A percentile compares a stretch with the other conserved stretches of the same genome.
Evolutionary conservation across 148 eudicot species (phyloP).

Genomic region (Fallopia convolvulus): DNA sequence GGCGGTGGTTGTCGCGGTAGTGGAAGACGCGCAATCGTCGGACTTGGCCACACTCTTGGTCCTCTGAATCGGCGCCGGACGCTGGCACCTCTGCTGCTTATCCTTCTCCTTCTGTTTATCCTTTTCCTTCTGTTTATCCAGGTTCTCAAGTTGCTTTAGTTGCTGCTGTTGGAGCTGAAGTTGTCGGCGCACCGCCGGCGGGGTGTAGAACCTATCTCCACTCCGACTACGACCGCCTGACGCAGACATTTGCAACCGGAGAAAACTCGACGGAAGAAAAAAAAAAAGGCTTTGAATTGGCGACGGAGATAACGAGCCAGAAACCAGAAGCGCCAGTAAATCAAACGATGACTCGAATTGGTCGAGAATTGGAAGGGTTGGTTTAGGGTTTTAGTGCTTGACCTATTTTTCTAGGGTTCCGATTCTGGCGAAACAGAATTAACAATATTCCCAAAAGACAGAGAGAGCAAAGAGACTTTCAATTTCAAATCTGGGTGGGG

Average conservation of each 20-base stretch:
- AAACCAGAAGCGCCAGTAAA: not conserved
- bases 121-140: conserved; percentile 10
- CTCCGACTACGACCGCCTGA: conserved; percentile 40
- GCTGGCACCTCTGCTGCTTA: conserved; percentile 13
- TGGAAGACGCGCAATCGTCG: conserved; percentile 28
- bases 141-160: conserved; percentile 15
- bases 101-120: conserved; percentile 15
- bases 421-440: conserved; percentile 4
- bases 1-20: conserved; percentile 17
- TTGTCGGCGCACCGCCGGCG: conserved; percentile 60
- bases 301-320: not conserved
- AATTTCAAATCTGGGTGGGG: no score
- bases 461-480: no score
- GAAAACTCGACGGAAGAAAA: not conserved
- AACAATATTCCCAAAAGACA: conserved; percentile 2
- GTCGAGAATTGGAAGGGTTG: not conserved
- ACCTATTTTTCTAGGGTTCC: conserved; percentile 11
- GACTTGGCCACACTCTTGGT: conserved; percentile 22
- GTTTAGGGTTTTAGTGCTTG: conserved; percentile 8
- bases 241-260: conserved; percentile 28
- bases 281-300: not conserved
- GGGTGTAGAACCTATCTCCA: conserved; percentile 59
- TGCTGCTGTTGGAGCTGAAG: conserved; percentile 40
- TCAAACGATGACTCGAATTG: not conserved
- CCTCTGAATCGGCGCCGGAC: conserved; percentile 12